phyloP scores from a whole-genome alignment of 2,329 filamentous ascomycete genomes.

The Fusarium zealandicum region DNA sequence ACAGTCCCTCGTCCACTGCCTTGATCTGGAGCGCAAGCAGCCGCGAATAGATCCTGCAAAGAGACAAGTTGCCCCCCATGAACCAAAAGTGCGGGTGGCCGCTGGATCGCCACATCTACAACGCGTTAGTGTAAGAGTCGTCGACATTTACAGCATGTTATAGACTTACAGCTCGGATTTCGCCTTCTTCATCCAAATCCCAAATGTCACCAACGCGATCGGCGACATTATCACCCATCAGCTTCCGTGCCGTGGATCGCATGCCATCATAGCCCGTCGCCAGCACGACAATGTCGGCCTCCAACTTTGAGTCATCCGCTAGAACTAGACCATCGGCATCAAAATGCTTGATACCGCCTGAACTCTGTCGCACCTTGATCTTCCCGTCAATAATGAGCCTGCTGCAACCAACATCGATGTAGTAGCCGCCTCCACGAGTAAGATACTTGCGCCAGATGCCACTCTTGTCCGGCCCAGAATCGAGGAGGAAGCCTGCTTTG shows the following conservation, averaged over 20 bases:
- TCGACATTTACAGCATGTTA: not conserved
- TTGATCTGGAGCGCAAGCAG: constrained; percentile 24
- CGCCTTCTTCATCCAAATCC: constrained; percentile 20
- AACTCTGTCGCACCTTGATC: constrained; percentile 46
- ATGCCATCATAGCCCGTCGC: constrained; percentile 54
- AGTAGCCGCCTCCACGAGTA: constrained; percentile 50
- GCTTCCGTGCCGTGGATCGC: constrained; percentile 44
- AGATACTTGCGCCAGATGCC: constrained; percentile 54
- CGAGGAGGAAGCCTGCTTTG: constrained; percentile 63
- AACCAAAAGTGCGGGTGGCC: constrained; percentile 24
- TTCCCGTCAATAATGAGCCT: constrained; percentile 51
- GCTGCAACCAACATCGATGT: constrained; percentile 52
- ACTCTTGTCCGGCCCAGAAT: constrained; percentile 59
- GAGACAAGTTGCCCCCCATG: constrained; percentile 16
- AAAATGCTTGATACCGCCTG: constrained; percentile 45
- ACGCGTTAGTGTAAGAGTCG: not conserved
- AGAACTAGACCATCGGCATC: constrained; percentile 34
- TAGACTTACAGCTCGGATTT: constrained; percentile 14
- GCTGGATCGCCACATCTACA: constrained; percentile 20
- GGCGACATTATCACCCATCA: constrained; percentile 48
- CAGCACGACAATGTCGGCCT: constrained; percentile 52
- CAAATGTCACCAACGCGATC: constrained; percentile 20
- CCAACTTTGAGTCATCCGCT: constrained; percentile 46
- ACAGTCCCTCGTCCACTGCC: constrained; percentile 6
- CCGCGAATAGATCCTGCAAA: constrained; percentile 16